Evolutionary conservation across 2,329 filamentous ascomycete genomes (phyloP), one percentile per base, ranked within the genome.

Genomic region (Fusarium illudens): DNA sequence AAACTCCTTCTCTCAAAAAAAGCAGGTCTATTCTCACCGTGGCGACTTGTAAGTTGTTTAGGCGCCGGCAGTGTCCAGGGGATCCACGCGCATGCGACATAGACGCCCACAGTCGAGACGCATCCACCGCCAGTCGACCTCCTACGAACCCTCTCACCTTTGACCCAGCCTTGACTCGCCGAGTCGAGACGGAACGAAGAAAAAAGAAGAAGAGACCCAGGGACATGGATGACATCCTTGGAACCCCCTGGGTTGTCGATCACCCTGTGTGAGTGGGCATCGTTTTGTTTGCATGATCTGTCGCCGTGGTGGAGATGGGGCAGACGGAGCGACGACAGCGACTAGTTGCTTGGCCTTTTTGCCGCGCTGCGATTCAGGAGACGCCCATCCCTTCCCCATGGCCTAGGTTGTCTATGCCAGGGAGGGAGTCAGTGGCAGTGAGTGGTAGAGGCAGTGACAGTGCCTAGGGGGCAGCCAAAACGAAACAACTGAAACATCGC

Each of bases 41-140:
- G 15, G 22, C 22, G 11, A 27, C 39, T 27, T 44, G 39, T 27
- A 42, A 11, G 17, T 30, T n/a, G 37, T 52, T 64, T 69, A 70
- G 66, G 66, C 66, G 66, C 66, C 58, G 22, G 12, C 17, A 29
- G 39, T 46, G 6, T 27, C 37, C 50, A 60, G 36, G 54, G 65
- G 49, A 51, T 32, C 66, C 66, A 55, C 58, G 60, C 63, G 66
- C 66, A 69, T 69, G 66, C 54, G 66, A 70, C 66, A 55, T 69
- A 69, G 62, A 67, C 66, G 66, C 66, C 66, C 66, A 69, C 54
- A 68, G 62, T 64, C 66, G 66, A 69, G 66, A 69, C 66, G 62
- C 66, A 64, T 52, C 66, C 58, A 70, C 62, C 46, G 29, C 66
- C 66, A 69, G 66, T 69, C 66, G 59, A 44, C 66, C 60, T 63